phyloP scores from a whole-genome alignment of 2,329 filamentous ascomycete genomes.

The Aaosphaeria pasadenensis region DNA sequence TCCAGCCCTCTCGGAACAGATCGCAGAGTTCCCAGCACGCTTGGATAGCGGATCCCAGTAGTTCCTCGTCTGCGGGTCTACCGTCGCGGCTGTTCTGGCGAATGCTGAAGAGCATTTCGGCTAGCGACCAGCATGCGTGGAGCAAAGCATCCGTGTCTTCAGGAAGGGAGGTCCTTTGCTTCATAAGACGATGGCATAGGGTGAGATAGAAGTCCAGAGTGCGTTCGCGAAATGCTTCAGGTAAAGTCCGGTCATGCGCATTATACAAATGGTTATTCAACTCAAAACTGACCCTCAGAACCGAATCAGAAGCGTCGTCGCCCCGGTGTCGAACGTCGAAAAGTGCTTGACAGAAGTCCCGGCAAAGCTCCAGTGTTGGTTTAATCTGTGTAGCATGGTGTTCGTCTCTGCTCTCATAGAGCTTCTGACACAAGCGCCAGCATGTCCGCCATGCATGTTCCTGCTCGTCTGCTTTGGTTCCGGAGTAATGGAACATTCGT shows the following conservation, averaged over 20 bases:
- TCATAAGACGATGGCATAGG: constrained; percentile 93
- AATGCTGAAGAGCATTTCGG: constrained; percentile 89
- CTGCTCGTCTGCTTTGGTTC: constrained; percentile 67
- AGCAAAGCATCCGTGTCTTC: constrained; percentile 83
- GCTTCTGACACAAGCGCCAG: constrained; percentile 86
- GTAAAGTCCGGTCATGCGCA: constrained; percentile 79
- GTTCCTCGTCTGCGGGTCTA: constrained; percentile 72
- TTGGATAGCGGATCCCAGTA: constrained; percentile 83
- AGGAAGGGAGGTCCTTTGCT: constrained; percentile 74
- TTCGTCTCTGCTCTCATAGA: constrained; percentile 79
- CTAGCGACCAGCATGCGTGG: constrained; percentile 82
- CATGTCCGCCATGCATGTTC: constrained; percentile 91
- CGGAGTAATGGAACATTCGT: constrained; percentile 72
- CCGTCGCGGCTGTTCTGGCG: constrained; percentile 77
- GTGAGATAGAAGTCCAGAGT: constrained; percentile 95
- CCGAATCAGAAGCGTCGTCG: constrained; percentile 78
- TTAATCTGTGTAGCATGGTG: constrained; percentile 65
- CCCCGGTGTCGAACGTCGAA: constrained; percentile 80
- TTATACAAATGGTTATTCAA: constrained; percentile 95
- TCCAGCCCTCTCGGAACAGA: constrained; percentile 90
- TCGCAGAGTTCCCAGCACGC: constrained; percentile 95
- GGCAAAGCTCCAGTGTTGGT: constrained; percentile 79
- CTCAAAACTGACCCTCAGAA: constrained; percentile 89
- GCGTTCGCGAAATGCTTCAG: constrained; percentile 81
- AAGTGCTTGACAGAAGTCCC: constrained; percentile 86